These are phyloP conservation scores for Excoecaria agallocha DNA, from an alignment of 345 rosid species.

Conservation along the genomic window DNA sequence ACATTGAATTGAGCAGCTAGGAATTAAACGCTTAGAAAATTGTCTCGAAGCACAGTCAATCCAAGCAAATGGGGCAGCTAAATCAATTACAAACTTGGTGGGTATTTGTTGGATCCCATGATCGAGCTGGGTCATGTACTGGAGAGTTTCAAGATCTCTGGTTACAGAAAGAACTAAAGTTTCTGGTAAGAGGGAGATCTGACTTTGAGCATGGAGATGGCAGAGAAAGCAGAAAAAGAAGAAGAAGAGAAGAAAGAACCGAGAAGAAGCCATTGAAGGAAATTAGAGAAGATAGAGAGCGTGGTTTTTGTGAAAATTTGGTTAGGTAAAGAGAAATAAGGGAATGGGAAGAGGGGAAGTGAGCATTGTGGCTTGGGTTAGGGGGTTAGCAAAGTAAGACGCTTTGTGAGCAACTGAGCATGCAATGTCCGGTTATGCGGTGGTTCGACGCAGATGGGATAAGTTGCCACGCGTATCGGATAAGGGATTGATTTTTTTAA, in stretches of 20 bases:
- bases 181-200: conserved; percentile 14
- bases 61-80: conserved; percentile 54
- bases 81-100: conserved; percentile 53
- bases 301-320: background rate
- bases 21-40: conserved; percentile 21
- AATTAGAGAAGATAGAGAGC: background rate
- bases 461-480: background rate
- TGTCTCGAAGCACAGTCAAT: conserved; percentile 36
- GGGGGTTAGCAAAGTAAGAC: background rate
- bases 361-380: background rate
- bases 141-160: conserved; percentile 55
- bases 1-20: conserved; percentile 62
- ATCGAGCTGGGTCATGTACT: conserved; percentile 51
- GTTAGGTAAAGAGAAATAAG: conserved; percentile 1
- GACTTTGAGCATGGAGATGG: conserved; percentile 21
- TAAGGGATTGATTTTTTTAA: background rate
- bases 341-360: background rate
- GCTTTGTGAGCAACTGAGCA: background rate
- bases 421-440: background rate
- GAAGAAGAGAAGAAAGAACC: conserved; percentile 18
- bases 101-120: conserved; percentile 33
- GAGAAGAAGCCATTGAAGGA: conserved; percentile 37
- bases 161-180: conserved; percentile 39
- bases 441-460: conserved; percentile 7
- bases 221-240: conserved; percentile 7